These are phyloP conservation scores for Neospora caninum DNA, from an alignment of 169 alveolate genomes.

Conservation along the genomic window DNA sequence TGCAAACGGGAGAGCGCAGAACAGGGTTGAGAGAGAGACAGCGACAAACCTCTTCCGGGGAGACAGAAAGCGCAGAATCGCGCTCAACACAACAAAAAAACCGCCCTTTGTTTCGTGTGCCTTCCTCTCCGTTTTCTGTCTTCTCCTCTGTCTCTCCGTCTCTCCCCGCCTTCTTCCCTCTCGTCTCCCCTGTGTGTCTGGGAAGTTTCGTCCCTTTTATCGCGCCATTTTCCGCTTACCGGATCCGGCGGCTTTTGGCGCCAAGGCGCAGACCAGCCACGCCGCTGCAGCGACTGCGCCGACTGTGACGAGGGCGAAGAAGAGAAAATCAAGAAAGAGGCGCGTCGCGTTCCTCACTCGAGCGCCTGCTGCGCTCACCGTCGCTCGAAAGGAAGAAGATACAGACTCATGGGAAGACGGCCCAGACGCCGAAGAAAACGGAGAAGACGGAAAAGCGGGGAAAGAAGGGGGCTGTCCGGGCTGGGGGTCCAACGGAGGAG, in stretches of 20 bases:
- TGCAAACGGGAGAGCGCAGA: not conserved
- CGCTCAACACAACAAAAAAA: no score
- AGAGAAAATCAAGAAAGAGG: not conserved
- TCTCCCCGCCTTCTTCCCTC: no score
- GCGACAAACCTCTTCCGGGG: no score
- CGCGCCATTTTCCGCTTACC: not conserved
- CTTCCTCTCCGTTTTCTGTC: no score
- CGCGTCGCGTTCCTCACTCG: not conserved
- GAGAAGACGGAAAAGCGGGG: not conserved
- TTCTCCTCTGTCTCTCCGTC: no score
- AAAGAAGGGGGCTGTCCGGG: not conserved
- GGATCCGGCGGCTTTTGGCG: slow-evolving; percentile 30
- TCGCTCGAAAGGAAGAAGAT: not conserved
- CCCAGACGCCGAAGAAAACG: not conserved
- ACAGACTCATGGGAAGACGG: not conserved
- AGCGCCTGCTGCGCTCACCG: not conserved
- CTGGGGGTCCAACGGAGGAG: no score
- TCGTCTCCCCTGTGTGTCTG: no score
- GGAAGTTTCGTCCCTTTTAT: not conserved
- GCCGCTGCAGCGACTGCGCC: slow-evolving; percentile 21
- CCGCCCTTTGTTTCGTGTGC: no score
- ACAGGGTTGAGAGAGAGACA: not conserved
- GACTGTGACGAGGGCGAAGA: not conserved
- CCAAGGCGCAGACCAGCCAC: slow-evolving; percentile 27
- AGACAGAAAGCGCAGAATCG: no score